Evolutionary conservation across 2,329 filamentous ascomycete species (phyloP), one percentile per base, ranked within the genome.

Genomic region (Apiospora aurea): DNA sequence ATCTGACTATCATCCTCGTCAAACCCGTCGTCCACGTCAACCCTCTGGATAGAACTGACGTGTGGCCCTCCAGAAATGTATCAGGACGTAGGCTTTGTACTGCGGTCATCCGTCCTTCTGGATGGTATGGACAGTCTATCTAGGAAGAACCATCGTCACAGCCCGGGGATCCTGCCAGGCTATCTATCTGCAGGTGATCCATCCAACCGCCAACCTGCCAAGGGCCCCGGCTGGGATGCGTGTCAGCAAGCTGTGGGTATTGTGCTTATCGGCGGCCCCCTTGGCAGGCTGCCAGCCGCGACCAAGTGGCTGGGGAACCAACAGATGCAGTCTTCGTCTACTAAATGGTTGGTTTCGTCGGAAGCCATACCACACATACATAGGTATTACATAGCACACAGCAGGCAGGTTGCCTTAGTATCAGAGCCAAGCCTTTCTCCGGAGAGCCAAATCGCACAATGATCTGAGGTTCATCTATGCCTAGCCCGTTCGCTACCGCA

Each of bases 281-380:
- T 61, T 61, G 29, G 53, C 10, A 38, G 29, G 29, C 3, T 53
- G 24, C 13, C 26, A 16, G 26, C 51, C 29, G 3, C 21, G 21
- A n/a, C 46, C 26, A 57, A 57, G 18, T 18, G 21, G 38, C 10
- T 16, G 16, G 16, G 18, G 8, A 21, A 26, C 51, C 34, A 64
- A 41, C 57, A 14, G n/a, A 64, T 64, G 57, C 57, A 5, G 57
- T 18, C 57, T n/a, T 64, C 57, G 57, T 64, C 57, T 64, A 61
- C 11, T 64, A 61, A 21, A 5, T 18, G 21, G 38, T n/a, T 38
- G 8, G 8, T 41, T 13, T 38, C 34, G 34, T n/a, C 34, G 13
- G 18, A 64, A 8, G 21, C 34, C 57, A 64, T 18, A 11, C 29
- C 53, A n/a, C 53, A 34, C 29, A 34, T 21, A 34, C 29, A 34